A percentile compares a stretch with the other conserved stretches of the same genome.
Evolutionary conservation across 768 basidiomycete species (phyloP).

Genomic region (Kwoniella heveanensis): DNA sequence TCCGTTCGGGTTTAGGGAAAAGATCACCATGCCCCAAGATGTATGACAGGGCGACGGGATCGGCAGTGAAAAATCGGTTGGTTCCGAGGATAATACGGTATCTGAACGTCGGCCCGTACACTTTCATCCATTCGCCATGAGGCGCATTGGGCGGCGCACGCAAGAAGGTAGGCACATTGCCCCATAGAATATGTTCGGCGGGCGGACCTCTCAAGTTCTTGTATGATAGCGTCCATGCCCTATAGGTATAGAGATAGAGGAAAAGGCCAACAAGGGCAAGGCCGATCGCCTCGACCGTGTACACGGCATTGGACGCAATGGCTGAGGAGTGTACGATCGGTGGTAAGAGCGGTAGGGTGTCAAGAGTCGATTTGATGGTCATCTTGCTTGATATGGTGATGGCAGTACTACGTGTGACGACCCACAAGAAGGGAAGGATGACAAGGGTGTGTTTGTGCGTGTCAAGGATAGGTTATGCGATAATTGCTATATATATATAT

Average conservation of each 20-base stretch:
- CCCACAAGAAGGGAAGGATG: too few species aligned
- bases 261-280: constrained; percentile 3
- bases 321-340: constrained; percentile 3
- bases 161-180: constrained; percentile 31
- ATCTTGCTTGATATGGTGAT: neutral
- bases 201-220: constrained; percentile 36
- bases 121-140: constrained; percentile 39
- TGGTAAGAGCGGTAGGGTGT: constrained; percentile 8
- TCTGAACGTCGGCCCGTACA: constrained; percentile 44
- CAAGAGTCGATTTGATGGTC: constrained; percentile 5
- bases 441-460: too few species aligned
- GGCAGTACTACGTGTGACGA: too few species aligned
- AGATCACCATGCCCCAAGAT: constrained; percentile 69
- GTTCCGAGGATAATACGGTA: constrained; percentile 51
- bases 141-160: constrained; percentile 33
- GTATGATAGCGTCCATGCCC: constrained; percentile 27
- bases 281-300: constrained; percentile 9
- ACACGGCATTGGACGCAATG: constrained; percentile 6
- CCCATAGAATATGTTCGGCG: constrained; percentile 30
- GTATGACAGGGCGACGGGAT: constrained; percentile 73
- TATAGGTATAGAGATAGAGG: constrained; percentile 25
- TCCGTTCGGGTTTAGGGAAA: constrained; percentile 77
- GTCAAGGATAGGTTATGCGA: too few species aligned
- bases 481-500: too few species aligned
- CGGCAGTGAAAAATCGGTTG: constrained; percentile 75